Base-by-base conservation (phyloP, 768 basidiomycete species). In the Pisolithus marmoratus region DNA sequence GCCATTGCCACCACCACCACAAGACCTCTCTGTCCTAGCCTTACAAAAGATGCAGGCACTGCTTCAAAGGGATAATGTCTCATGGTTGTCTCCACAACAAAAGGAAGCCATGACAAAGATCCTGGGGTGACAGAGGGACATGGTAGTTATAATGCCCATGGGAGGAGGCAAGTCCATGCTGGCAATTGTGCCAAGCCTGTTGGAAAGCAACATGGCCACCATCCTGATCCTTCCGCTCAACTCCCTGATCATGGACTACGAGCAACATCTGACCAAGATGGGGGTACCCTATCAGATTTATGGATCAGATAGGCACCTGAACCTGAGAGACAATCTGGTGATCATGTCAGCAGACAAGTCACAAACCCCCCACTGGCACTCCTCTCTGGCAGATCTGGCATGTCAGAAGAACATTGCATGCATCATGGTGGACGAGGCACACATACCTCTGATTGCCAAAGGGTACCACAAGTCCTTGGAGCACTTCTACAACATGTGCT, bases 91-190 rank as follows among this genome's bases (percentile, higher is more conserved):
- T 5, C 6, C 34, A 1, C 17, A 45, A 11, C 68, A 70, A 48
- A 14, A 41, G n/a, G 7, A 58, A 0, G 60, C 62, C 1, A 47
- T 67, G 3, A 4, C 41, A 2, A 54, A 56, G 0, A 19, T 60
- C 0, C 22, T 62, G 5, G n/a, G n/a, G n/a, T n/a, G n/a, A n/a
- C 37, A 48, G 9, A 24, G 42, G 0, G 65, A 70, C 27, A 49
- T 70, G 11, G 34, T 69, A n/a, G 53, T 57, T 0, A 46, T 64
- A 1, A 46, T 63, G 5, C 51, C 50, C 0, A 68, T 68, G 5
- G 60, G 61, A 1, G 41, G 49, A 5, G 68, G 67, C 1, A 69
- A 69, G 43, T 60, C 61, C 0, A 55, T 63, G 57, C 37, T 61
- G 0, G 60, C 58, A 0, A 44, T 69, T 4, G 37, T 69, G 3